Percentiles rank a stretch among this genome's conserved stretches.
Evolutionary conservation across 208 protist genomes (phyloP).

Genomic region (Acanthamoeba triangularis): DNA sequence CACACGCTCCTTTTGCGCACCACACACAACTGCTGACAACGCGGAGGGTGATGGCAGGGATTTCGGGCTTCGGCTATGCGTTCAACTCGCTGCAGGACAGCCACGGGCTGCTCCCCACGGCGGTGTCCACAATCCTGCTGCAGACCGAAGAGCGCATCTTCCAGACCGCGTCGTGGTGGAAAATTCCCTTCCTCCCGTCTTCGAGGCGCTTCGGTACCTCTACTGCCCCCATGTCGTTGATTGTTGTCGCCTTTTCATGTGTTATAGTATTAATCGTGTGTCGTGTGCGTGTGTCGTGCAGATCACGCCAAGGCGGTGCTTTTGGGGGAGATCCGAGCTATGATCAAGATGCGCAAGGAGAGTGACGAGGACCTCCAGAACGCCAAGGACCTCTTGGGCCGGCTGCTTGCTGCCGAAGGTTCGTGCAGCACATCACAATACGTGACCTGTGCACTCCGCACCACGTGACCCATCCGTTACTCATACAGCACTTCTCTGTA

Average conservation of each 20-base stretch:
- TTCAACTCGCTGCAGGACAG: constrained; percentile 58
- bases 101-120: not conserved
- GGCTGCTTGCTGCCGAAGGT: constrained; percentile 51
- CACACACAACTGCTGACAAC: not conserved
- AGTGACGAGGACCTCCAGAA: constrained; percentile 25
- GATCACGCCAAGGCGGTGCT: constrained; percentile 19
- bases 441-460: not conserved
- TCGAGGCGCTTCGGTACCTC: not conserved
- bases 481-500: not conserved
- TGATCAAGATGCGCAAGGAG: constrained; percentile 49
- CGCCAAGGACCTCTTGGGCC: constrained; percentile 32
- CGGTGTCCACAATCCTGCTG: not conserved
- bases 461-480: not conserved
- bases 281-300: too few species aligned
- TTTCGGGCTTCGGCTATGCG: constrained; percentile 51
- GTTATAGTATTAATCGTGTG: too few species aligned
- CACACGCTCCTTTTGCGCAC: too few species aligned
- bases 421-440: not conserved
- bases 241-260: too few species aligned
- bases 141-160: constrained; percentile 46
- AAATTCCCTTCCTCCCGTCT: constrained; percentile 57
- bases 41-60: not conserved
- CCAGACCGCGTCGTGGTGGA: constrained; percentile 38
- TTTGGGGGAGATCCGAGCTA: not conserved
- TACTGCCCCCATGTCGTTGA: not conserved